A percentile compares a stretch with the other conserved stretches of the same genome.
Evolutionary conservation across 345 rosid species (phyloP).

Genomic region (Euphorbia tirucalli): DNA sequence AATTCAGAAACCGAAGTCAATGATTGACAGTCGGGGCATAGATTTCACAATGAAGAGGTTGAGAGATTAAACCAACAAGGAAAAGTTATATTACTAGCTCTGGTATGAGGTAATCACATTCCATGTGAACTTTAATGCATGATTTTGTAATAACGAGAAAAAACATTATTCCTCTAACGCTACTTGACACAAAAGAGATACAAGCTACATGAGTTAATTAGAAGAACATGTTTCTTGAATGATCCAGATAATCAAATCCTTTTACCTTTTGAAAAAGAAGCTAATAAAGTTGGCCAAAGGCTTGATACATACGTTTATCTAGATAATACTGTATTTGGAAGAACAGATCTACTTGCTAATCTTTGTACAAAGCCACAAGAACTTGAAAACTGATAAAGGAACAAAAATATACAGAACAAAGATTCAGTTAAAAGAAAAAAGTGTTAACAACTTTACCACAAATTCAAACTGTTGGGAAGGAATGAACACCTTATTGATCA

Average conservation of each 20-base stretch:
- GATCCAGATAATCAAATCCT: conserved; percentile 14
- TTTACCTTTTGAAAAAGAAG: neutral
- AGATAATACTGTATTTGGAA: neutral
- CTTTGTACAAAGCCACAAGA: conserved; percentile 16
- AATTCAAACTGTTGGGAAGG: conserved; percentile 28
- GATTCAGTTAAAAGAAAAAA: neutral
- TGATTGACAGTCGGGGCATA: neutral
- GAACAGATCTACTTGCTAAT: conserved; percentile 1
- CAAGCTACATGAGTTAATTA: conserved; percentile 14
- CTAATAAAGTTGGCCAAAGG: neutral
- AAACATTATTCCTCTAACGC: too few relatives aligned
- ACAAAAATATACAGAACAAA: conserved; percentile 12
- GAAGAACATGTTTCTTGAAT: conserved; percentile 5
- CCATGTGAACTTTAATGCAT: conserved; percentile 26
- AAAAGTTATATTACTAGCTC: too few relatives aligned
- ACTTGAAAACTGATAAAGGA: neutral
- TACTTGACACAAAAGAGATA: too few relatives aligned
- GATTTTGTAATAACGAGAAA: conserved; percentile 12
- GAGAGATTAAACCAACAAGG: conserved; percentile 14
- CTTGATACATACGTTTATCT: neutral
- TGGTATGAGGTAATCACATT: neutral
- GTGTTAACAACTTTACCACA: conserved; percentile 23
- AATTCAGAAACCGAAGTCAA: conserved; percentile 13
- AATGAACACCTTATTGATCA: conserved; percentile 38
- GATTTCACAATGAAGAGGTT: neutral